Conservation (phyloP, 768 basidiomycete species). For the Trametes elegans region DNA sequence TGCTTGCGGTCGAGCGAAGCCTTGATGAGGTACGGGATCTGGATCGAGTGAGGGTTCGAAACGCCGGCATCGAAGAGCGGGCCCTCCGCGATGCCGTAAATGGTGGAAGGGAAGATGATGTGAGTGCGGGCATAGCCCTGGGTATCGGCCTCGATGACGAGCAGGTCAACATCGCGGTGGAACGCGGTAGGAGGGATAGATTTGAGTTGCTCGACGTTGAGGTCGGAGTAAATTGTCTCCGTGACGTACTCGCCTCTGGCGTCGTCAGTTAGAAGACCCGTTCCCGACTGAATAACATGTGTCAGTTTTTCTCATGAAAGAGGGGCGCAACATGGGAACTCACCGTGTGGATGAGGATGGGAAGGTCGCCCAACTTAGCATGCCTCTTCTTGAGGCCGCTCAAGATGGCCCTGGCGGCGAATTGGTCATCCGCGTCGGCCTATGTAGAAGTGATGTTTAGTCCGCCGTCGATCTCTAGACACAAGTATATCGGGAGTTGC, state of each 20-base stretch:
- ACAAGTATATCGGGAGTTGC: background rate
- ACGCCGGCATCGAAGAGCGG: conserved; percentile 50
- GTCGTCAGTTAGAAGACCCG: conserved; percentile 45
- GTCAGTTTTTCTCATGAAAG: too few relatives aligned
- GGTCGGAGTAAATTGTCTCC: conserved; percentile 47
- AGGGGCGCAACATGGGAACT: conserved; percentile 22
- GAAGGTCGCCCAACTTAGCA: conserved; percentile 38
- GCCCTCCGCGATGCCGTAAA: conserved; percentile 55
- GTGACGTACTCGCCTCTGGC: conserved; percentile 42
- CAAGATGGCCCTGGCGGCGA: conserved; percentile 45
- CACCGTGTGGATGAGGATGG: conserved; percentile 63
- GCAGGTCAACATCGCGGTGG: conserved; percentile 51
- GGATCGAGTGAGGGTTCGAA: conserved; percentile 50
- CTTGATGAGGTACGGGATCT: conserved; percentile 48
- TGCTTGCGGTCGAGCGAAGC: conserved; percentile 45
- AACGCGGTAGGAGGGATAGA: conserved; percentile 43
- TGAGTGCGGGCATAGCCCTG: conserved; percentile 52
- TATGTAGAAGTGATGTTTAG: conserved; percentile 13
- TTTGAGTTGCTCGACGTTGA: conserved; percentile 44
- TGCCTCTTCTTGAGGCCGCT: conserved; percentile 49
- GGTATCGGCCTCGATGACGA: conserved; percentile 45
- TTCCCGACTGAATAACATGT: conserved; percentile 8
- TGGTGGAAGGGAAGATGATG: conserved; percentile 54
- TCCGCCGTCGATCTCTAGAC: too few relatives aligned
- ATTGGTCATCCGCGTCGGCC: conserved; percentile 49